Evolutionary conservation across 1,284 basidiomycete genomes (phyloP), one percentile per base, ranked within the genome.

Genomic region (Boletellus dicymbophilus): DNA sequence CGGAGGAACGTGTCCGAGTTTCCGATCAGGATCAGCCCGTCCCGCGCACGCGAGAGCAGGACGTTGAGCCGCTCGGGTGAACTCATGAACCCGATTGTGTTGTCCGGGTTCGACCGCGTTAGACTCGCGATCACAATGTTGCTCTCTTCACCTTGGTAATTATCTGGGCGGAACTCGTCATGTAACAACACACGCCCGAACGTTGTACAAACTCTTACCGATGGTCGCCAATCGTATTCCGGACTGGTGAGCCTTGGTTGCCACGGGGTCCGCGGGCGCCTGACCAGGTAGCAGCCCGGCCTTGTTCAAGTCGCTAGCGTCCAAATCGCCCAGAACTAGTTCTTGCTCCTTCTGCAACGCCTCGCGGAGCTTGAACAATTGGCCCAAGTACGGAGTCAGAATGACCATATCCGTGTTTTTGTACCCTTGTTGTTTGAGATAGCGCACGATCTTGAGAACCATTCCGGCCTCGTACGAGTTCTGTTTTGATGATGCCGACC

Each of bases 121-220:
- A 87, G 62, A 9, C 77, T 81, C n/a, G 73, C 71, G 25, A 87
- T 73, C 25, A 87, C 81, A 39, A 87, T 80, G 22, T 85, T 74
- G 36, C 80, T 82, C 61, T 87, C 84, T 60, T 87, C 85, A 22
- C 85, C 85, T 56, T 87, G 84, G 52, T 82, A 84, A 51, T 84
- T 84, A 51, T 84, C 81, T 83, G 22, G n/a, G n/a, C 27, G 16
- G 10, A 48, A 43, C n/a, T 9, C 12, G 40, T 65, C 15, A 50
- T n/a, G n/a, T n/a, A n/a, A n/a, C n/a, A n/a, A n/a, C 4, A 42
- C 18, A 25, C 6, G 21, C 13, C 1, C 4, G 25, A 26, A 23
- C 4, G 9, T 20, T 15, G 13, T 1, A 13, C 9, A 41, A 34
- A 18, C 44, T n/a, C 69, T 45, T 58, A 83, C 84, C 83, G 13